Evolutionary conservation across 192 early-diverging fungal species (phyloP).

Genomic region (Linnemannia elongata): DNA sequence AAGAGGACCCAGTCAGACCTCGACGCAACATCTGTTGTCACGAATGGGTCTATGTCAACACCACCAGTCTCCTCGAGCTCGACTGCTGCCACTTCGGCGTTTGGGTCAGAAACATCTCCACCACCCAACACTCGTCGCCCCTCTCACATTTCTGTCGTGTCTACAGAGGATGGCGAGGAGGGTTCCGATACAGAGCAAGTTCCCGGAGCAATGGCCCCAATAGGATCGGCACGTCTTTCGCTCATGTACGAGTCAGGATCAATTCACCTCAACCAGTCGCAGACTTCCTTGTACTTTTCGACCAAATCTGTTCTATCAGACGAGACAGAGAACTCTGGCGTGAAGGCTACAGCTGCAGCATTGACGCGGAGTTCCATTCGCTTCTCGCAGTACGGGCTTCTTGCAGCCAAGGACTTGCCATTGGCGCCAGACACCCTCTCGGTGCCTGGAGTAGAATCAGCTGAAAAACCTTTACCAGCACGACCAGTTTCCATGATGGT

Average conservation of each 20-base stretch:
- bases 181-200: slow-evolving; percentile 7
- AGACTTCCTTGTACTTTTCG: slow-evolving; percentile 26
- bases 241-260: slow-evolving; percentile 21
- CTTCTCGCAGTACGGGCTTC: slow-evolving; percentile 22
- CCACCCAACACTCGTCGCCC: slow-evolving; percentile 3
- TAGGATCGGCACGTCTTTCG: slow-evolving; percentile 2
- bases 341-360: slow-evolving; percentile 1
- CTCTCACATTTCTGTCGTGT: slow-evolving; percentile 27
- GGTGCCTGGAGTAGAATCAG: not conserved
- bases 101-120: not conserved
- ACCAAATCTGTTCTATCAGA: slow-evolving; percentile 16
- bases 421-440: not conserved
- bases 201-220: not conserved
- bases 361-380: slow-evolving; percentile 19
- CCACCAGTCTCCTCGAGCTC: not conserved
- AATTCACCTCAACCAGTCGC: slow-evolving; percentile 22
- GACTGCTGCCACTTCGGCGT: not conserved
- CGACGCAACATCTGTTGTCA: not conserved
- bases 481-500: slow-evolving; percentile 23
- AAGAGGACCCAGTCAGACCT: slow-evolving; percentile 12
- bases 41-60: not conserved
- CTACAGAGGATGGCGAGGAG: slow-evolving; percentile 34
- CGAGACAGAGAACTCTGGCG: slow-evolving; percentile 2
- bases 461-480: slow-evolving; percentile 21
- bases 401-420: slow-evolving; percentile 14